Conservation (phyloP, 768 basidiomycete genomes). For the Mycena alexandri region DNA sequence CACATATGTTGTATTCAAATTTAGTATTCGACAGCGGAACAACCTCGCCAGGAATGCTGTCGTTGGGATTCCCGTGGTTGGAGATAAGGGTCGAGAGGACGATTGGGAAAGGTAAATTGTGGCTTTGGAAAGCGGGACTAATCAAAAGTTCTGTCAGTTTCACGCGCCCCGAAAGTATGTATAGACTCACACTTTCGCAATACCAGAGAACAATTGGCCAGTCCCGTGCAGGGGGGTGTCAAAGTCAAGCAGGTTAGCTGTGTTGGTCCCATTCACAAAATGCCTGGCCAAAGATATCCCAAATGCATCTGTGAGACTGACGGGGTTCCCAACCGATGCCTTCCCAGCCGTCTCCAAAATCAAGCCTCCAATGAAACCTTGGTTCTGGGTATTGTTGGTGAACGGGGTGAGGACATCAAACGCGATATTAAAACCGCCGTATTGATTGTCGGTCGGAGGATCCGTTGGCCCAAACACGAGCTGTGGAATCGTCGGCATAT, state of each 20-base stretch:
- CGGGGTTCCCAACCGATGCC: slow-evolving; percentile 44
- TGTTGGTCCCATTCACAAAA: slow-evolving; percentile 49
- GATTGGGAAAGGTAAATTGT: slow-evolving; percentile 56
- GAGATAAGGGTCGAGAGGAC: slow-evolving; percentile 46
- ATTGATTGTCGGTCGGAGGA: slow-evolving; percentile 37
- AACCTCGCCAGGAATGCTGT: slow-evolving; percentile 32
- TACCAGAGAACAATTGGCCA: slow-evolving; percentile 50
- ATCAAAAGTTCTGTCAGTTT: slow-evolving; percentile 14
- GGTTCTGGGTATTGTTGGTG: slow-evolving; percentile 35
- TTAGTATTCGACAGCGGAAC: slow-evolving; percentile 49
- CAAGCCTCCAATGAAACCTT: slow-evolving; percentile 38
- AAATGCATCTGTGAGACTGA: slow-evolving; percentile 25
- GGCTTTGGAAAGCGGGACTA: slow-evolving; percentile 49
- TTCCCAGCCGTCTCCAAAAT: slow-evolving; percentile 49
- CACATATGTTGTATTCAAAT: slow-evolving; percentile 52
- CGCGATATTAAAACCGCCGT: slow-evolving; percentile 52
- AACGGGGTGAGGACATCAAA: slow-evolving; percentile 44
- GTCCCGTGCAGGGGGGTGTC: slow-evolving; percentile 47
- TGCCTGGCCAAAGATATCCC: slow-evolving; percentile 35
- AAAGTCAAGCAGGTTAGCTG: slow-evolving; percentile 44
- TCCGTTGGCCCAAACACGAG: slow-evolving; percentile 46
- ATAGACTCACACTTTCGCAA: slow-evolving; percentile 49
- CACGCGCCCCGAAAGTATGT: not conserved
- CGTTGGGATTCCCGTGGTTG: slow-evolving; percentile 42
- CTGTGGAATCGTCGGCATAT: slow-evolving; percentile 54